phyloP scores from a whole-genome alignment of 495 filamentous ascomycete genomes.

The Aspergillus ostianus region DNA sequence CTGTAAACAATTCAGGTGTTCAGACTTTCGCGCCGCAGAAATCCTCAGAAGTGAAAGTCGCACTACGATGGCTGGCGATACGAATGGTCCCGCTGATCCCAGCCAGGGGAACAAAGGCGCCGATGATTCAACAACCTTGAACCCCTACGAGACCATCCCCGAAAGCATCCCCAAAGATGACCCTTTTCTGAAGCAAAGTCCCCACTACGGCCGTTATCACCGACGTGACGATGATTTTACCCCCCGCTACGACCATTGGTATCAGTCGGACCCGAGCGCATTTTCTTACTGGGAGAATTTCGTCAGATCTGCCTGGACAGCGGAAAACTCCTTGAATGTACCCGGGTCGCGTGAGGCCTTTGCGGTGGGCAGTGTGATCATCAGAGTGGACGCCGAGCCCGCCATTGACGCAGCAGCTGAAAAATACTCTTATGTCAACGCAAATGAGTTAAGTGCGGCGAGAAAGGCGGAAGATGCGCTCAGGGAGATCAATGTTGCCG shows the following conservation, averaged over 20 bases:
- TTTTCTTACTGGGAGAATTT: constrained; percentile 37
- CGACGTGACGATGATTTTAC: constrained; percentile 39
- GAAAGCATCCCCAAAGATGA: constrained; percentile 35
- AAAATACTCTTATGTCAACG: constrained; percentile 58
- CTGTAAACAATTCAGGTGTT: background rate
- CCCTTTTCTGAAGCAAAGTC: constrained; percentile 35
- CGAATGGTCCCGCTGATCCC: constrained; percentile 20
- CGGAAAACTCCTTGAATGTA: constrained; percentile 38
- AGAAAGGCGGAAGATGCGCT: constrained; percentile 39
- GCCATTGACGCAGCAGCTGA: constrained; percentile 25
- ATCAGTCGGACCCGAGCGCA: constrained; percentile 29
- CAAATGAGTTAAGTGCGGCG: constrained; percentile 40
- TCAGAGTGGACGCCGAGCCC: constrained; percentile 37
- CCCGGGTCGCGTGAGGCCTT: constrained; percentile 35
- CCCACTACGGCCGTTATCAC: constrained; percentile 44
- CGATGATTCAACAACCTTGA: constrained; percentile 14
- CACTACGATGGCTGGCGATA: constrained; percentile 25
- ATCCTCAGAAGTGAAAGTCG: background rate
- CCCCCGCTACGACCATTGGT: constrained; percentile 38
- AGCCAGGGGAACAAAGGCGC: constrained; percentile 25
- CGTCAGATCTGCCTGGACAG: constrained; percentile 29
- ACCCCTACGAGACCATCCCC: constrained; percentile 40
- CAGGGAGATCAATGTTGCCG: constrained; percentile 31
- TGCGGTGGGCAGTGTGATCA: constrained; percentile 39
- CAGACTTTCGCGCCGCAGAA: background rate